A percentile compares a stretch with the other conserved stretches of the same genome.
Evolutionary conservation across 228 moss, liverwort and hornwort species (phyloP).

Genomic region (Sphagnum magellanicum): DNA sequence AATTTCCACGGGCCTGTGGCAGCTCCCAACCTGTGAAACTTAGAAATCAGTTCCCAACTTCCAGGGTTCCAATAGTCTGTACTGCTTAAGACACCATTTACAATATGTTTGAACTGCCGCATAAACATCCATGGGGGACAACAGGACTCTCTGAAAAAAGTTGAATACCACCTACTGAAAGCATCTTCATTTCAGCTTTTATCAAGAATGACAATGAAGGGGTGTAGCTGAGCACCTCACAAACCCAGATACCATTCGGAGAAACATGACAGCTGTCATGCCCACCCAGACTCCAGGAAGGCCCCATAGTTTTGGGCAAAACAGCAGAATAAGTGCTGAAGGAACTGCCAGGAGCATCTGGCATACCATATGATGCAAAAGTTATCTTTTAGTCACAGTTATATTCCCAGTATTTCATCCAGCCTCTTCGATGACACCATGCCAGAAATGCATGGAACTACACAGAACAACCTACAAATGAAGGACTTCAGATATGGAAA

Average conservation of each 20-base stretch:
- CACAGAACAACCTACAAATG: not conserved
- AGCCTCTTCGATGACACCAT: too few species aligned
- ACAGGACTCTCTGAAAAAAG: not conserved
- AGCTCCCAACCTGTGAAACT: not conserved
- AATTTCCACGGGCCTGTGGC: not conserved
- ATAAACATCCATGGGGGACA: not conserved
- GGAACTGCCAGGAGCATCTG: constrained; percentile 1
- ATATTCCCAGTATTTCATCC: too few species aligned
- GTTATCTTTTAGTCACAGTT: too few species aligned
- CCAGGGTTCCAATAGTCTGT: not conserved
- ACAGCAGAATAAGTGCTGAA: not conserved
- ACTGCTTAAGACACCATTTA: not conserved
- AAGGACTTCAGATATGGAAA: not conserved
- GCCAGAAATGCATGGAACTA: too few species aligned
- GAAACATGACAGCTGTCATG: not conserved
- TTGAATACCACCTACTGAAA: not conserved
- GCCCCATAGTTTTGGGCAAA: not conserved
- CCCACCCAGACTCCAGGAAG: not conserved
- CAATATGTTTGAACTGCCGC: not conserved
- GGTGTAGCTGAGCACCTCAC: not conserved
- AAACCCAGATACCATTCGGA: constrained; percentile 3
- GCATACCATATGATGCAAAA: too few species aligned
- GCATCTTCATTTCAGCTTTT: not conserved
- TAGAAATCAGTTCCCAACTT: not conserved
- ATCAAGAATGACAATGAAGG: not conserved